A percentile compares a stretch with the other conserved stretches of the same genome.
Conservation (phyloP, 2,329 filamentous ascomycete species). For the Xylaria polymorpha region DNA sequence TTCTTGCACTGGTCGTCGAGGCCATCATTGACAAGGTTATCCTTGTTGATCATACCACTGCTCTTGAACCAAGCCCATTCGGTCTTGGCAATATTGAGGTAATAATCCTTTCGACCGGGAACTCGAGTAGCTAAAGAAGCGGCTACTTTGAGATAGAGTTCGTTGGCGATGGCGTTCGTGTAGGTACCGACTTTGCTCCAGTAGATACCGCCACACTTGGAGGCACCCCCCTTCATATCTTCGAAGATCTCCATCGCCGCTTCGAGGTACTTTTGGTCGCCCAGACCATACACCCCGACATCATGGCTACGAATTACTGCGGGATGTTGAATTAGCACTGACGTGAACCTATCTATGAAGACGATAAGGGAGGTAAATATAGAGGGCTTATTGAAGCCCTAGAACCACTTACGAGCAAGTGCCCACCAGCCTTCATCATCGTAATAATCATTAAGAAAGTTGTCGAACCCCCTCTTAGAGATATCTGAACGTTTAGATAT, state of each 20-base stretch:
- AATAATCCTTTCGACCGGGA: conserved; percentile 52
- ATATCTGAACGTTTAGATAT: conserved; percentile 43
- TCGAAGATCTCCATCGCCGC: conserved; percentile 65
- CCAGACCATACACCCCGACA: conserved; percentile 52
- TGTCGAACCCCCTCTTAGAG: conserved; percentile 52
- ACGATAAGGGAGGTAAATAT: not conserved
- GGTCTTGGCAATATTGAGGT: conserved; percentile 59
- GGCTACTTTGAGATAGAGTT: conserved; percentile 65
- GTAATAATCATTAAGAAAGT: conserved; percentile 67
- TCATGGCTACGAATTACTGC: conserved; percentile 64
- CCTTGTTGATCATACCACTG: conserved; percentile 62
- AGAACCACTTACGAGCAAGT: conserved; percentile 53
- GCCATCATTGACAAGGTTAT: conserved; percentile 66
- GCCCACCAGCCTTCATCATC: conserved; percentile 75
- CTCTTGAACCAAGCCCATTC: conserved; percentile 65
- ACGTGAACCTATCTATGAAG: not conserved
- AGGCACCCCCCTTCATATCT: conserved; percentile 63
- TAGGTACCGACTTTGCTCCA: conserved; percentile 65
- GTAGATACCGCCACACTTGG: conserved; percentile 66
- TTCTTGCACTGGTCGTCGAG: conserved; percentile 60
- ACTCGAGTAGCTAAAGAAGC: conserved; percentile 64
- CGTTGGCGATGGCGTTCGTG: conserved; percentile 66
- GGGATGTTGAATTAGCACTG: conserved; percentile 6
- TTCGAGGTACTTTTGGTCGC: conserved; percentile 60
- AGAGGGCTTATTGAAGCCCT: not conserved